These are phyloP conservation scores for Gypsophila paniculata DNA, from an alignment of 179 eudicot species.

Conservation along the genomic window DNA sequence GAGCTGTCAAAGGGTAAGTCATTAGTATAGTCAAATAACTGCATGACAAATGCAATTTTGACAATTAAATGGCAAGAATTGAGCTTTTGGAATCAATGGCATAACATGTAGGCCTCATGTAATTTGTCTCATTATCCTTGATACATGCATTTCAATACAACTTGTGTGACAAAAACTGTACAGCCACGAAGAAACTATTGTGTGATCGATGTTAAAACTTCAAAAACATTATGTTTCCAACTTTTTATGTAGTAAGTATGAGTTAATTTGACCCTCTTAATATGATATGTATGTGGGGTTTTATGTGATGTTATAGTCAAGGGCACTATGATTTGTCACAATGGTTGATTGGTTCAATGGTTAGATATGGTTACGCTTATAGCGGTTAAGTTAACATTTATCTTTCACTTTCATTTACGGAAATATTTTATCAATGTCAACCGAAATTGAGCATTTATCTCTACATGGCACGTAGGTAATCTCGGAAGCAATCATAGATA, in stretches of 20 bases:
- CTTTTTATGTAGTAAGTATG: too few relatives aligned
- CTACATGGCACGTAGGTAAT: too few relatives aligned
- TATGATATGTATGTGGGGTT: too few relatives aligned
- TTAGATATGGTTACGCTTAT: too few relatives aligned
- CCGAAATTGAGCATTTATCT: too few relatives aligned
- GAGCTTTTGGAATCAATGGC: neutral
- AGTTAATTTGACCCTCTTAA: too few relatives aligned
- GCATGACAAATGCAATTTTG: neutral
- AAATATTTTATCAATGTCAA: too few relatives aligned
- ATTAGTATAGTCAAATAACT: neutral
- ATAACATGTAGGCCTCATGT: neutral
- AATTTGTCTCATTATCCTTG: neutral
- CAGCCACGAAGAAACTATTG: too few relatives aligned
- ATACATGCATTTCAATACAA: neutral
- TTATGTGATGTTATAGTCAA: neutral
- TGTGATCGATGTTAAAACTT: neutral
- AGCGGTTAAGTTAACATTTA: too few relatives aligned
- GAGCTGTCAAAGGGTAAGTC: neutral
- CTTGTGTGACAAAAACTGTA: neutral
- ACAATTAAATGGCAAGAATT: neutral
- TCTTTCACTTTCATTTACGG: too few relatives aligned
- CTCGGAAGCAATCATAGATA: too few relatives aligned
- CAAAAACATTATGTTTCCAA: neutral
- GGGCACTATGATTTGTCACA: neutral
- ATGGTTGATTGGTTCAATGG: too few relatives aligned